A percentile compares a stretch with the other conserved stretches of the same genome.
These are phyloP conservation scores for Calonectria montana DNA, from an alignment of 2,329 filamentous ascomycete genomes.

Conservation along the genomic window DNA sequence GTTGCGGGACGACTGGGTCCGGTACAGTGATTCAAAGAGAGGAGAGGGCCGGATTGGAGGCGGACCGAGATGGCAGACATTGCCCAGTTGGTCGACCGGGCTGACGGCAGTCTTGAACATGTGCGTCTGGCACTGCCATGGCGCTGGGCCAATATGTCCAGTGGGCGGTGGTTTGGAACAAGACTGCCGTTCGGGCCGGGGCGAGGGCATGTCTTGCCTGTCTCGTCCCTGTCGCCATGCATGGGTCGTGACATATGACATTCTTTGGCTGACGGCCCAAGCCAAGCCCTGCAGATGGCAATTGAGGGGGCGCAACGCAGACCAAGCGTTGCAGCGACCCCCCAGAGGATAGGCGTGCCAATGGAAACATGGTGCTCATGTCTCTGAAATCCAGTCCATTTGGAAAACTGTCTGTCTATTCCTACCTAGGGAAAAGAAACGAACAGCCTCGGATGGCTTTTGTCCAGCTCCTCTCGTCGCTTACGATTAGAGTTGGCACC, in stretches of 20 bases:
- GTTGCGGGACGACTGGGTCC: conserved; percentile 19
- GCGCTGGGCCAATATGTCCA: neutral
- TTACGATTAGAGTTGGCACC: conserved; percentile 2
- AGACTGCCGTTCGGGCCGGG: conserved; percentile 10
- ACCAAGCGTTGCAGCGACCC: neutral
- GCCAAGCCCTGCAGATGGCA: neutral
- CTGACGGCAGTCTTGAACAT: conserved; percentile 1
- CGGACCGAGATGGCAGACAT: conserved; percentile 15
- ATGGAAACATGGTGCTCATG: neutral
- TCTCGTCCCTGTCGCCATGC: neutral
- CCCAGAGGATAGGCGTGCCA: neutral
- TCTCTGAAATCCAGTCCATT: neutral
- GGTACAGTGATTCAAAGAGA: conserved; percentile 1
- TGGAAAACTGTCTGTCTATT: neutral
- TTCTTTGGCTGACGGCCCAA: neutral
- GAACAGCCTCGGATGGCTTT: neutral
- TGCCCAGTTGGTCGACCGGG: conserved; percentile 15
- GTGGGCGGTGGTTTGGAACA: neutral
- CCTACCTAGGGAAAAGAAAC: neutral
- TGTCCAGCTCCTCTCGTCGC: neutral
- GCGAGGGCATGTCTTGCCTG: neutral
- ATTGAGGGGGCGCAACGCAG: neutral
- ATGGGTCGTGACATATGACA: conserved; percentile 1
- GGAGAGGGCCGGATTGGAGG: neutral
- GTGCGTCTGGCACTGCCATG: neutral